Base-by-base conservation (phyloP, 805 yeast genomes). In the Ogataea thermomethanolica region DNA sequence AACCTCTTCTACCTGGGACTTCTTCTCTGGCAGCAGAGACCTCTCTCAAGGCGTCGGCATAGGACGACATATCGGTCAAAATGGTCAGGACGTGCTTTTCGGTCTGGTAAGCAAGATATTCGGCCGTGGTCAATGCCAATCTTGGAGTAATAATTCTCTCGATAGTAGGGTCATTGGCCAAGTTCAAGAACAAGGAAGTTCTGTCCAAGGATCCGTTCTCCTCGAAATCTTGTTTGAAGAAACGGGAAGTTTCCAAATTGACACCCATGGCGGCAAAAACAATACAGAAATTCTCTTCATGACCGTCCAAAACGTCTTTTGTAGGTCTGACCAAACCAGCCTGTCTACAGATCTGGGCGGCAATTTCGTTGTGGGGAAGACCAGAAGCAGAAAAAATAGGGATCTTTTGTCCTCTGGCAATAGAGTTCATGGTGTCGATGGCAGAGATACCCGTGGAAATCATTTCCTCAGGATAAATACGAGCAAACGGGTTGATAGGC, bases 251-350 rank as follows among this genome's bases (percentile, higher is more conserved):
- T 71, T 95, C 99, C 70, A 93, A 79, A 66, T 95, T 93, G 54
- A 91, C 99, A 79, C 99, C 99, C 99, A 95, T 93, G 44, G 99
- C 99, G 29, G 98, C 99, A 61, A 93, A 93, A 27, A 93, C 99
- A 69, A 93, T 95, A 39, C 96, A 87, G 85, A 93, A 93, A 69
- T 93, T 93, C 58, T 93, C 99, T 70, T 93, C 99, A 68, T 93
- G 99, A 60, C 99, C 99, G 68, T 93, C 99, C 65, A 93, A 98
- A 44, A 93, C 98, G 66, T 91, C 99, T 73, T 93, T 93, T 28
- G 99, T 95, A 59, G 99, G 99, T 72, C 98, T 85, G 38, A 95
- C 99, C 63, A 93, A 77, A 55, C 98, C 96, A 29, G 99, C 99
- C 73, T 93, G 99, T 74, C 99, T 89, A 77, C 98, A 91, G 65